phyloP scores from a whole-genome alignment of 805 yeast genomes.

The Pichia californica region DNA sequence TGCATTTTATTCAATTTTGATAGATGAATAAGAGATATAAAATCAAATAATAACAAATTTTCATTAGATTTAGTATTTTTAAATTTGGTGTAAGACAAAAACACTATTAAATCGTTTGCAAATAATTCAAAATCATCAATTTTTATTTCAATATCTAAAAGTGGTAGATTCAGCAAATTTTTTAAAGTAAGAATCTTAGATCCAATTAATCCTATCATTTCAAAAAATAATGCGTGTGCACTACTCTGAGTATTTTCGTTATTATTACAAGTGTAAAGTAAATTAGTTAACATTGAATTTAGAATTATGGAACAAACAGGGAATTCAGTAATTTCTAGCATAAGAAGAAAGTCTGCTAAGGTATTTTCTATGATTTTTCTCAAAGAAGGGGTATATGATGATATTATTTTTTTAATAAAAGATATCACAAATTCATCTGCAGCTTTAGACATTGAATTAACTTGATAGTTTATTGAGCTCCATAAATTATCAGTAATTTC shows the following conservation, averaged over 20 bases:
- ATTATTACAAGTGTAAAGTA: conserved; percentile 28
- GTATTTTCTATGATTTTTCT: conserved; percentile 44
- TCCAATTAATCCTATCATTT: conserved; percentile 57
- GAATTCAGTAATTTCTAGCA: conserved; percentile 55
- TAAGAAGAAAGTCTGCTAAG: conserved; percentile 46
- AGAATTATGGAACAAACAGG: conserved; percentile 45
- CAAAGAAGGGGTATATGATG: conserved; percentile 26
- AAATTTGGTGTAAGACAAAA: conserved; percentile 2
- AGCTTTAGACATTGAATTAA: conserved; percentile 9
- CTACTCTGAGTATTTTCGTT: conserved; percentile 31
- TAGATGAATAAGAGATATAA: neutral
- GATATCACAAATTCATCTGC: conserved; percentile 28
- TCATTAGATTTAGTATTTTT: no score
- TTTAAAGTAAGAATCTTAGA: conserved; percentile 38
- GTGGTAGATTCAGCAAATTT: neutral
- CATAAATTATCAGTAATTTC: conserved; percentile 12
- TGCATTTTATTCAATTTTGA: neutral
- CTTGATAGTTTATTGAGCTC: conserved; percentile 7
- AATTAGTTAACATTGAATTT: conserved; percentile 25
- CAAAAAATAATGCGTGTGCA: conserved; percentile 49
- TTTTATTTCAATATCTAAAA: conserved; percentile 8
- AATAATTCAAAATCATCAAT: conserved; percentile 7
- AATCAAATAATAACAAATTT: neutral
- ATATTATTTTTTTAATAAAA: conserved; percentile 26
- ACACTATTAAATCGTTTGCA: neutral